Evolutionary conservation across 352 stramenopile species (phyloP).

Genomic region (Thalassiosira oceanica): DNA sequence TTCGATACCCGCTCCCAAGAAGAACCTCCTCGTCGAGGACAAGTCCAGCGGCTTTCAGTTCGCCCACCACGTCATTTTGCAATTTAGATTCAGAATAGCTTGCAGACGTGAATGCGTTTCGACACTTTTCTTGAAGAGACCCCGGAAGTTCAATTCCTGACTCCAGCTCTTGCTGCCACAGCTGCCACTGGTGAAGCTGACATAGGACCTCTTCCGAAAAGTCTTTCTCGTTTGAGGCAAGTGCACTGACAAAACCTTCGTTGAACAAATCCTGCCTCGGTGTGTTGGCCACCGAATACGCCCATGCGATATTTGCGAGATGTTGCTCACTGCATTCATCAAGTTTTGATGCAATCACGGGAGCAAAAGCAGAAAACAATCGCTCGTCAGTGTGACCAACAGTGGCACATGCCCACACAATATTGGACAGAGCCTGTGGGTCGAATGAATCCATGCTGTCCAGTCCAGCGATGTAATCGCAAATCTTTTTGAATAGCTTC

Average conservation of each 20-base stretch:
- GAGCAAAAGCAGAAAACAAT: constrained; percentile 1
- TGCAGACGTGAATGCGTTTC: constrained; percentile 12
- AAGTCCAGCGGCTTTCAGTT: constrained; percentile 4
- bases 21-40: constrained; percentile 1
- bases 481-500: neutral
- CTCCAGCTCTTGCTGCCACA: constrained; percentile 23
- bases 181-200: constrained; percentile 30
- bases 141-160: constrained; percentile 5
- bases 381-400: neutral
- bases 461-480: neutral
- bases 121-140: constrained; percentile 18
- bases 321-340: constrained; percentile 1
- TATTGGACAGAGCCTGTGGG: neutral
- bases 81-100: neutral
- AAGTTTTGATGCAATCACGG: neutral
- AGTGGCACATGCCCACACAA: constrained; percentile 1
- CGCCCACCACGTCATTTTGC: neutral
- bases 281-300: constrained; percentile 7
- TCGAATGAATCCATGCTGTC: constrained; percentile 1
- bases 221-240: neutral
- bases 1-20: constrained; percentile 1
- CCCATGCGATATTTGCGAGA: constrained; percentile 5
- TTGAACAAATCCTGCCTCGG: neutral
- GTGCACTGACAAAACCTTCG: neutral
- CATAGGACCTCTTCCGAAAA: neutral